These are phyloP conservation scores for Kodamaea jinghongensis DNA, from an alignment of 805 yeast species.

Conservation along the genomic window DNA sequence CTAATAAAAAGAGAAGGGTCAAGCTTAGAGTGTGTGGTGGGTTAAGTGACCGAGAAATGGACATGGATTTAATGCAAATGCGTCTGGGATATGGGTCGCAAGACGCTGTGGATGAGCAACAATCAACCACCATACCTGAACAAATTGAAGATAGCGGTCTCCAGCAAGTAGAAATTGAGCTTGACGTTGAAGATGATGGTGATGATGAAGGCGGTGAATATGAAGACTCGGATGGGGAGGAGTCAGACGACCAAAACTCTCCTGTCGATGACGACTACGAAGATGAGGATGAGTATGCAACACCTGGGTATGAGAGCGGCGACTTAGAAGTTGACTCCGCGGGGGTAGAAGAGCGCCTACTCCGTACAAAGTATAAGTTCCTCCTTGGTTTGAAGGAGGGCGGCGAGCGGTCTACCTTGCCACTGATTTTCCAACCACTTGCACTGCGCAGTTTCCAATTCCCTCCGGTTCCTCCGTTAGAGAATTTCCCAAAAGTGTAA, in stretches of 20 bases:
- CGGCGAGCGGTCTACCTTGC: slow-evolving; percentile 3
- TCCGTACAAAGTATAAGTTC: slow-evolving; percentile 11
- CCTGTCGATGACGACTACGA: slow-evolving; percentile 5
- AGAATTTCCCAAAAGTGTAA: slow-evolving; percentile 18
- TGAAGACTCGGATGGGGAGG: no score
- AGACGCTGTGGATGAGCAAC: no score
- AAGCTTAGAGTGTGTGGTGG: slow-evolving; percentile 20
- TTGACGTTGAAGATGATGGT: not conserved
- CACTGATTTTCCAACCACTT: slow-evolving; percentile 1
- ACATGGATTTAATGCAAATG: slow-evolving; percentile 22
- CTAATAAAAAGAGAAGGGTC: slow-evolving; percentile 4
- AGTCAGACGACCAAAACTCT: not conserved
- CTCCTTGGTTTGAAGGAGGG: slow-evolving; percentile 10
- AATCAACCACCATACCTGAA: no score
- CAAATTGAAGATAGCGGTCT: no score
- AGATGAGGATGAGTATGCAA: slow-evolving; percentile 2
- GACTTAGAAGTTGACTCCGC: slow-evolving; percentile 3
- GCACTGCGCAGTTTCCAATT: slow-evolving; percentile 6
- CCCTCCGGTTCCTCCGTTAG: slow-evolving; percentile 25
- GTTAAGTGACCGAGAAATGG: slow-evolving; percentile 22
- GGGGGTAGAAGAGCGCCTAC: slow-evolving; percentile 9
- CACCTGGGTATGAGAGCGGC: not conserved
- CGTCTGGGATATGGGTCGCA: slow-evolving; percentile 12
- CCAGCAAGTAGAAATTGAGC: no score
- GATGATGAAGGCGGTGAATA: not conserved